Evolutionary conservation across 495 filamentous ascomycete species (phyloP).

Genomic region (Sporormia fimetaria): DNA sequence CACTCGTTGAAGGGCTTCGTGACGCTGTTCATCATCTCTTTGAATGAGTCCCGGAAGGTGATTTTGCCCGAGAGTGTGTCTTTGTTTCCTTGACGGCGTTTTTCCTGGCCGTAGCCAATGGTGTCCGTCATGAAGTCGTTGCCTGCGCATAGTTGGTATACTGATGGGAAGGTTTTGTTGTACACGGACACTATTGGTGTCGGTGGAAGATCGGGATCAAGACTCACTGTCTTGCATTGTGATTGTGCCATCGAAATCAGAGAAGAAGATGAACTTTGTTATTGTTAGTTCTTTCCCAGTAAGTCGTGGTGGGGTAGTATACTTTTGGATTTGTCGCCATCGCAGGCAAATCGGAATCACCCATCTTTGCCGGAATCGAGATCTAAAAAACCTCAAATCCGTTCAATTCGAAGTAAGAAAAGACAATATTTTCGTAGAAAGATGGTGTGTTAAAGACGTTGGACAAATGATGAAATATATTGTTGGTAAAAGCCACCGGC

Average conservation of each 20-base stretch:
- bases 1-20: conserved; percentile 68
- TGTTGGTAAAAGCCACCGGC: too few relatives aligned
- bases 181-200: background rate
- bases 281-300: conserved; percentile 5
- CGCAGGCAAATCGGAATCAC: too few relatives aligned
- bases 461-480: too few relatives aligned
- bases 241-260: conserved; percentile 95
- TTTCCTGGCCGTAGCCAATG: conserved; percentile 62
- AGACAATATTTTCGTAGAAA: too few relatives aligned
- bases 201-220: background rate
- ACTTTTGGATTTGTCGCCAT: too few relatives aligned
- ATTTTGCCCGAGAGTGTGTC: conserved; percentile 56
- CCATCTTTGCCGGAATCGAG: too few relatives aligned
- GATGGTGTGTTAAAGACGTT: too few relatives aligned
- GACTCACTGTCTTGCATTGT: conserved; percentile 68
- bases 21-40: conserved; percentile 76
- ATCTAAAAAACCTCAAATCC: too few relatives aligned
- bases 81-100: conserved; percentile 53
- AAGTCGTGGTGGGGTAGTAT: too few relatives aligned
- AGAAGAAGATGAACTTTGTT: conserved; percentile 81
- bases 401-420: too few relatives aligned
- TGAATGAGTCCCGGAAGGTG: conserved; percentile 73
- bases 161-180: background rate
- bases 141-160: conserved; percentile 36
- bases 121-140: conserved; percentile 96